Conservation (phyloP, 495 filamentous ascomycete species). For the Penicillium paxilli region DNA sequence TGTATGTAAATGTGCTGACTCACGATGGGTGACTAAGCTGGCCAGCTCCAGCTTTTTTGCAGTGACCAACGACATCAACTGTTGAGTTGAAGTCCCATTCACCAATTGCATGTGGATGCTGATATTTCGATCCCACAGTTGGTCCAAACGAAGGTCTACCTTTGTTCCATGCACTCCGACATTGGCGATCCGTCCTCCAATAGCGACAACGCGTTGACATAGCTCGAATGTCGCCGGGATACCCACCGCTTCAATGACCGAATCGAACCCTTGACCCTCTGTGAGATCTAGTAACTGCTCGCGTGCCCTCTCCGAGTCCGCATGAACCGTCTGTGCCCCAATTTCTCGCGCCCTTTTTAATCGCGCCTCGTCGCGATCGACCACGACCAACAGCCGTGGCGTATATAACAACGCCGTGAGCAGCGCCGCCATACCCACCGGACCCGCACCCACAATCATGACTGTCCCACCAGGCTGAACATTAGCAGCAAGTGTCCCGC, state of each 20-base stretch:
- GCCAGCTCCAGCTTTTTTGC: slow-evolving; percentile 11
- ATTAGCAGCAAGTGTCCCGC: slow-evolving; percentile 45
- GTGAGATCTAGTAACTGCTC: slow-evolving; percentile 37
- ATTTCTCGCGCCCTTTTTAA: slow-evolving; percentile 40
- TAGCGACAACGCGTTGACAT: slow-evolving; percentile 48
- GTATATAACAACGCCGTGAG: slow-evolving; percentile 48
- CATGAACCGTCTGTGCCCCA: slow-evolving; percentile 44
- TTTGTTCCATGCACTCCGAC: slow-evolving; percentile 50
- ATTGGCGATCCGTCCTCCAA: slow-evolving; percentile 52
- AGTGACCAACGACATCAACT: slow-evolving; percentile 40
- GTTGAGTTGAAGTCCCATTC: slow-evolving; percentile 42
- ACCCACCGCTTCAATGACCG: slow-evolving; percentile 57
- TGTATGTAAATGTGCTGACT: slow-evolving; percentile 24
- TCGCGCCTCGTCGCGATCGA: slow-evolving; percentile 45
- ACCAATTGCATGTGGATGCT: slow-evolving; percentile 46
- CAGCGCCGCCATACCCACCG: slow-evolving; percentile 49
- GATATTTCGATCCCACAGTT: slow-evolving; percentile 48
- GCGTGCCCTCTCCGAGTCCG: slow-evolving; percentile 22
- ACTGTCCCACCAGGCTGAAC: slow-evolving; percentile 44
- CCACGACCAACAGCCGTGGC: slow-evolving; percentile 41
- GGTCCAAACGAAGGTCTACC: slow-evolving; percentile 44
- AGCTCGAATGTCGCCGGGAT: slow-evolving; percentile 45
- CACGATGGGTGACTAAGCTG: slow-evolving; percentile 45
- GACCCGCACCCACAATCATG: slow-evolving; percentile 52
- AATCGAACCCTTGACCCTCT: slow-evolving; percentile 47